Base-by-base conservation (phyloP, 1,284 basidiomycete genomes). In the Apiotrichum porosum region DNA sequence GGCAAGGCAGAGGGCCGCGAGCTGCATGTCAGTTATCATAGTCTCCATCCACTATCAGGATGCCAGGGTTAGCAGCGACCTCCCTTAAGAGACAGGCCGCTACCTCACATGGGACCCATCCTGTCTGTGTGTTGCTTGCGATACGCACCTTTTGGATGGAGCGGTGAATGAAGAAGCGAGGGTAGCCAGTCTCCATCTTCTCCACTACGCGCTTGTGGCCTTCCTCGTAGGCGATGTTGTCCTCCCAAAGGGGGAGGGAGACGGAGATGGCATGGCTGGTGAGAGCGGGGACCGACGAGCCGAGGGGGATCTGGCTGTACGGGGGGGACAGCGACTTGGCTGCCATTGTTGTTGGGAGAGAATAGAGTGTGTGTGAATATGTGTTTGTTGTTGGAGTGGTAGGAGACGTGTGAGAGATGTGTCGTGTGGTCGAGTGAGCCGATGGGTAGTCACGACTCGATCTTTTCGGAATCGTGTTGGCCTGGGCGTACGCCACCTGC, bases 201-300 rank as follows among this genome's bases (percentile, higher is more conserved):
- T 88, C 80, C 3, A 86, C 69, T 6, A 98, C 84, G 31, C 90
- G 80, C 60, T 84, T 82, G n/a, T 86, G 83, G 13, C 91, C 91
- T 63, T 92, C 86, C 71, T 97, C 94, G 62, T 97, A 99, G 13
- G 80, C 93, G 39, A 98, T 82, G 60, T 87, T 91, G 73, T 97
- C 95, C 42, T 78, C 76, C 94, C 94, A 98, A 17, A 81, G 89
- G 0, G 95, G 95, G 1, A 98, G 79, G 8, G 92, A 97, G n/a
- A 97, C 93, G 1, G 91, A 94, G 53, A 97, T 91, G 32, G 95
- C 95, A 66, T 98, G 95, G 5, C 84, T 80, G 1, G 74, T 66
- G 47, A 69, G 57, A 15, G 72, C 63, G 1, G 76, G 76, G 13
- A 77, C 72, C 3, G 74, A 66, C 12, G 50, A 54, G 13, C 76